A percentile compares a stretch with the other conserved stretches of the same genome.
Conservation (phyloP, 2,329 filamentous ascomycete species). For the Xylaria sp. region DNA sequence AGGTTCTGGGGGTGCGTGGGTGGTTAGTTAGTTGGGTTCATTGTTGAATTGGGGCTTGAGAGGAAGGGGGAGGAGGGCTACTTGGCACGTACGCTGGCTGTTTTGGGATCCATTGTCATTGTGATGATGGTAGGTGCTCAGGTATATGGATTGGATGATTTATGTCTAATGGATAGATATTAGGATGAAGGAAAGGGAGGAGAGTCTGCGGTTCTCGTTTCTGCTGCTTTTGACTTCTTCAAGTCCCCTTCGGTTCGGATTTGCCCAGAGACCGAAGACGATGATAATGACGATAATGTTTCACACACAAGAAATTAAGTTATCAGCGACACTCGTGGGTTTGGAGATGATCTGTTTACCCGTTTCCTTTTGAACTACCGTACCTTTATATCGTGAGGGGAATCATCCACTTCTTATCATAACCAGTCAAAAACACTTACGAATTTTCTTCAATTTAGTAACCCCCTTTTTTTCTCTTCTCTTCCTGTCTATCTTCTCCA, state of each 20-base stretch:
- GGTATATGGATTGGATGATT: conserved; percentile 1
- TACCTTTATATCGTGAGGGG: conserved; percentile 20
- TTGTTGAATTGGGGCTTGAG: background rate
- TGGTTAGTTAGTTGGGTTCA: conserved; percentile 12
- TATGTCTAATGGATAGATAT: background rate
- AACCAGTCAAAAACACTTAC: conserved; percentile 7
- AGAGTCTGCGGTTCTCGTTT: background rate
- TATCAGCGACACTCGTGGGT: background rate
- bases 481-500: background rate
- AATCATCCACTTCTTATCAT: conserved; percentile 16
- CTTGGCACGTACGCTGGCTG: conserved; percentile 34
- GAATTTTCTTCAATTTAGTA: conserved; percentile 10
- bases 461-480: background rate
- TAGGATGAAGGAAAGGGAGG: background rate
- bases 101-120: conserved; percentile 35
- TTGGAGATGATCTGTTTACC: background rate
- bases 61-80: background rate
- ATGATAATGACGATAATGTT: conserved; percentile 20
- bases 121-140: background rate
- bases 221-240: background rate
- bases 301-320: conserved; percentile 6
- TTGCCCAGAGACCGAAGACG: conserved; percentile 8
- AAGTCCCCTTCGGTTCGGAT: background rate
- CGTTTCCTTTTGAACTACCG: conserved; percentile 1
- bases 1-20: conserved; percentile 69